Evolutionary conservation across 176 grass and related monocot genomes (phyloP), one percentile per base, ranked within the genome.

Genomic region (Carex pumila): DNA sequence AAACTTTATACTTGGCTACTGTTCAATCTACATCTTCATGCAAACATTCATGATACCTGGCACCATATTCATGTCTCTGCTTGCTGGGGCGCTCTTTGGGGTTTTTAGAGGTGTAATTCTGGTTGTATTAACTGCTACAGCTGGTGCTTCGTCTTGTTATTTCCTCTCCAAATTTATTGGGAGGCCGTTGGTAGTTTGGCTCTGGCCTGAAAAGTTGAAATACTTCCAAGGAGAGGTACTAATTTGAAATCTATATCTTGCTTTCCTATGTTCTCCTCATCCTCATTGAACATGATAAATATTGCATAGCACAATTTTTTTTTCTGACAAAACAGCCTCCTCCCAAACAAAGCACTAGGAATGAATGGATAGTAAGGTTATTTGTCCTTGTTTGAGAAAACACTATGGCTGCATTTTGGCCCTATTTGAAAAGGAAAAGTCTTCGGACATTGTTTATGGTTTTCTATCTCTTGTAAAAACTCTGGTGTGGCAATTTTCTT

Each of bases 21-120:
- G 96, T 85, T 90, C 96, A 9, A 93, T 95, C 91, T 99, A 99
- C 91, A 99, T 99, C 85, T 99, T 99, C 75, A 99, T 99, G 96
- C 96, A 99, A 71, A 99, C 93, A 85, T 99, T 99, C 87, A 92
- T 99, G 93, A 99, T 99, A 80, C 96, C 93, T 22, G 96, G 96
- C 54, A 99, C 96, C 80, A 99, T 99, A 83, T 99, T 99, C 88
- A 90, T 99, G 96, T 99, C 96, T 60, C 86, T 99, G 87, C 89
- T 99, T 65, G 93, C 93, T 66, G 93, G 96, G 75, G 93, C 96
- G n/a, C 96, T 99, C 88, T 95, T 93, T 86, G 96, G 96, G 60
- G 93, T 99, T 49, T 71, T 92, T 66, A 95, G 91, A 90, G 96
- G 96, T 49, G 89, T 92, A 5, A 53, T 93, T 83, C 88, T 95